Conservation (phyloP, 1,139 yeast genomes). For the Zygosaccharomyces sapae region DNA sequence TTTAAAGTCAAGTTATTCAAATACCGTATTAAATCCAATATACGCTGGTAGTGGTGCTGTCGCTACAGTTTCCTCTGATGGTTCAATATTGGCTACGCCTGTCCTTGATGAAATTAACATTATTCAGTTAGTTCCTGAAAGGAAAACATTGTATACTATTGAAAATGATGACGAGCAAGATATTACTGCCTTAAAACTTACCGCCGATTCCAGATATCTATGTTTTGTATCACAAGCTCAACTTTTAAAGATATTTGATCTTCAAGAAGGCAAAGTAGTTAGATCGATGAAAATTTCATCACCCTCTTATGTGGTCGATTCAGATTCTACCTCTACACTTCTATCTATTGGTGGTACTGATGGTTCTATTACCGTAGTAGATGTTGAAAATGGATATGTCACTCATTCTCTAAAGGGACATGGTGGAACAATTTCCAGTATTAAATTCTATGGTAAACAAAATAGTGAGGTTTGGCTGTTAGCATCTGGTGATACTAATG, state of each 20-base stretch:
- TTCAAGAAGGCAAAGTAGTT: constrained; percentile 43
- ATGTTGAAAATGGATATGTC: constrained; percentile 77
- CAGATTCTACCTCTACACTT: constrained; percentile 76
- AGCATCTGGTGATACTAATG: constrained; percentile 86
- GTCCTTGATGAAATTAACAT: constrained; percentile 68
- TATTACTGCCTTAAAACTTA: constrained; percentile 66
- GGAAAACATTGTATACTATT: constrained; percentile 51
- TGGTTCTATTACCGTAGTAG: constrained; percentile 90
- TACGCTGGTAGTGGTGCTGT: constrained; percentile 75
- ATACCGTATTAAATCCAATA: constrained; percentile 61
- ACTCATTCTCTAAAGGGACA: constrained; percentile 94
- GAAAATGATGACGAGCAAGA: constrained; percentile 81
- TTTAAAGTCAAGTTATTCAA: constrained; percentile 41
- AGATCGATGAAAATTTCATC: constrained; percentile 61
- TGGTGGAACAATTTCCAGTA: constrained; percentile 82
- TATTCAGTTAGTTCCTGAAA: constrained; percentile 53
- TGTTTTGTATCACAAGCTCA: constrained; percentile 82
- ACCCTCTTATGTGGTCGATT: constrained; percentile 74
- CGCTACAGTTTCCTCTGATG: constrained; percentile 65
- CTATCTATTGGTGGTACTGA: constrained; percentile 95
- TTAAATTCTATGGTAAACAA: constrained; percentile 67
- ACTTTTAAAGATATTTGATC: constrained; percentile 60
- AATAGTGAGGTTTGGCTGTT: constrained; percentile 72
- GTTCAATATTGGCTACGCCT: constrained; percentile 73
- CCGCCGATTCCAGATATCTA: constrained; percentile 69